phyloP scores from a whole-genome alignment of 164 flowering plant genomes.

The Paratinospora sagittata region DNA sequence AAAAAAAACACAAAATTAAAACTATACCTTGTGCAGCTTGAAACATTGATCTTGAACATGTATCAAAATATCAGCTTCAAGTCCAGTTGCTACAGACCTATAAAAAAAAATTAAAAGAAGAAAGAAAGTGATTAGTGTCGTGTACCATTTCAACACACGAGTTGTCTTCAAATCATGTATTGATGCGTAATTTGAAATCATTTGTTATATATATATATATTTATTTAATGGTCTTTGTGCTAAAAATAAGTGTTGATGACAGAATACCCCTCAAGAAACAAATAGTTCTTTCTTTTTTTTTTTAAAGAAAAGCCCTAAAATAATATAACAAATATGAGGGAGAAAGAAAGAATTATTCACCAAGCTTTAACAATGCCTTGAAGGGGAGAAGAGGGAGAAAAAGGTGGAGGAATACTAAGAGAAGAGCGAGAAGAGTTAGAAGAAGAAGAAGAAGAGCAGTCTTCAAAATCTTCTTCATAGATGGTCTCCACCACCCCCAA shows the following conservation, averaged over 20 bases:
- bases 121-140: no score
- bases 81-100: constrained; percentile 43
- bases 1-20: no score
- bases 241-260: no score
- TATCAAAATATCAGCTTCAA: constrained; percentile 38
- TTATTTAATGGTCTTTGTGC: no score
- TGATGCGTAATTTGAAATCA: no score
- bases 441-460: constrained; percentile 5
- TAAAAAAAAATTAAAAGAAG: neutral
- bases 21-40: constrained; percentile 57
- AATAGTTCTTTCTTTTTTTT: no score
- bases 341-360: constrained; percentile 17
- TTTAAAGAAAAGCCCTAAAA: no score
- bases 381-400: constrained; percentile 27
- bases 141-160: no score
- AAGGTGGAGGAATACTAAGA: constrained; percentile 17
- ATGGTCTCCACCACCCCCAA: constrained; percentile 67
- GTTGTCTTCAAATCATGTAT: no score
- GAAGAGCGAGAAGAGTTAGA: constrained; percentile 28
- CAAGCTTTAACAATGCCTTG: constrained; percentile 36
- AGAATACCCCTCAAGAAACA: no score
- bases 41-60: constrained; percentile 48
- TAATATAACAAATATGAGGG: no score
- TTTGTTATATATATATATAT: no score
- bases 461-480: constrained; percentile 56